These are phyloP conservation scores for Orbilia brochopaga DNA, from an alignment of 2,329 filamentous ascomycete genomes.

Conservation along the genomic window DNA sequence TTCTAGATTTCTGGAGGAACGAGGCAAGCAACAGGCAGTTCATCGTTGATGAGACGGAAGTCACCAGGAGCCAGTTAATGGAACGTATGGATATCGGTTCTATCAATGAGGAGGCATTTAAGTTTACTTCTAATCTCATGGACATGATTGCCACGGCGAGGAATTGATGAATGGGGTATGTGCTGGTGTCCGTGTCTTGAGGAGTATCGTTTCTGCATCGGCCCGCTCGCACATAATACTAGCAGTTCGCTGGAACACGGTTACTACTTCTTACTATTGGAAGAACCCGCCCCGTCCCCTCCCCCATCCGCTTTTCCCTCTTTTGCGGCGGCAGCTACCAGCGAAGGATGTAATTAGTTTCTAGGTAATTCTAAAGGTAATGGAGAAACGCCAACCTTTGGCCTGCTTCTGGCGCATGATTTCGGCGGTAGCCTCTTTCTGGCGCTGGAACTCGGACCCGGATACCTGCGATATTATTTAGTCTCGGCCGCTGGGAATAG, in stretches of 20 bases:
- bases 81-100: slow-evolving; percentile 29
- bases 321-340: slow-evolving; percentile 27
- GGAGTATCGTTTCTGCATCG: not conserved
- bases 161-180: not conserved
- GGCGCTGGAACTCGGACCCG: slow-evolving; percentile 75
- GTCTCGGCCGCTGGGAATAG: no score
- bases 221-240: no score
- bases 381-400: slow-evolving; percentile 21
- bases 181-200: not conserved
- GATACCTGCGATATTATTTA: slow-evolving; percentile 64
- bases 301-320: slow-evolving; percentile 14
- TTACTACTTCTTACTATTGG: slow-evolving; percentile 23
- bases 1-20: slow-evolving; percentile 30
- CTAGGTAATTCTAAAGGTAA: not conserved
- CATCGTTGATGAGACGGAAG: slow-evolving; percentile 16
- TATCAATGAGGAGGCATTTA: slow-evolving; percentile 46
- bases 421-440: slow-evolving; percentile 74
- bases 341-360: slow-evolving; percentile 11
- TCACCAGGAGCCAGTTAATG: slow-evolving; percentile 26
- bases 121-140: slow-evolving; percentile 33
- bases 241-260: not conserved
- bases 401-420: slow-evolving; percentile 73
- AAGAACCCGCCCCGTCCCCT: slow-evolving; percentile 14
- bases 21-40: slow-evolving; percentile 24
- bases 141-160: slow-evolving; percentile 21